Evolutionary conservation across 768 basidiomycete species (phyloP).

Genomic region (Solioccasus polychromus): DNA sequence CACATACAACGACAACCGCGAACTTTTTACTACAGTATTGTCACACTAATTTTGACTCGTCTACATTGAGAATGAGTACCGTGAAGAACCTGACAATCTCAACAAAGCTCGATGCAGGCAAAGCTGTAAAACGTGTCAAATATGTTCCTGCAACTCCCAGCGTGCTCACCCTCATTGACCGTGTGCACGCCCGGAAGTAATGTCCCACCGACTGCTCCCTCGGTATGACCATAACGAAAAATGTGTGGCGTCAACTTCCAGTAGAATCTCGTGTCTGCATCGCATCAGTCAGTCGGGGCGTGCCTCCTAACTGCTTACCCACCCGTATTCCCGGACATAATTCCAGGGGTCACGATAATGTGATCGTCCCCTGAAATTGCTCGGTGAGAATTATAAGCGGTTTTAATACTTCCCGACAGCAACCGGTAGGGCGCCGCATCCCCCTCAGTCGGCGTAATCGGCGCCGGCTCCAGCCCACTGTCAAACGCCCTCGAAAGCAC

Average conservation of each 20-base stretch:
- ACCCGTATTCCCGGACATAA: conserved; percentile 58
- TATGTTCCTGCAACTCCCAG: background rate
- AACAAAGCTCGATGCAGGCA: conserved; percentile 49
- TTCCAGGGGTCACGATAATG: conserved; percentile 47
- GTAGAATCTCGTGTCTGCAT: conserved; percentile 43
- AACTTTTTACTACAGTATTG: too few species aligned
- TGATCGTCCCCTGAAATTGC: conserved; percentile 31
- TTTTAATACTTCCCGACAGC: conserved; percentile 64
- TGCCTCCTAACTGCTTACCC: background rate
- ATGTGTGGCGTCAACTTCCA: conserved; percentile 53
- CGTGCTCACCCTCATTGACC: conserved; percentile 61
- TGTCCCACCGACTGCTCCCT: conserved; percentile 26
- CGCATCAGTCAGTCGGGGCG: background rate
- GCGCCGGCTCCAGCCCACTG: conserved; percentile 60
- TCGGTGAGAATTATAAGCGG: conserved; percentile 53
- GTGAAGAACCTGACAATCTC: conserved; percentile 68
- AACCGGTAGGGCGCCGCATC: conserved; percentile 41
- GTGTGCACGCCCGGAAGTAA: conserved; percentile 55
- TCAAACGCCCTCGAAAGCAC: conserved; percentile 48
- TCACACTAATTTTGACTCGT: too few species aligned
- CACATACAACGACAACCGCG: too few species aligned
- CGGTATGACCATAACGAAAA: conserved; percentile 58
- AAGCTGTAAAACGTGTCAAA: conserved; percentile 27
- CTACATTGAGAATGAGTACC: conserved; percentile 62
- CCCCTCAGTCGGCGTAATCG: conserved; percentile 46